Evolutionary conservation across 225 moss, liverwort and hornwort species (phyloP), one percentile per base, ranked within the genome.

Genomic region (Bryum argenteum): DNA sequence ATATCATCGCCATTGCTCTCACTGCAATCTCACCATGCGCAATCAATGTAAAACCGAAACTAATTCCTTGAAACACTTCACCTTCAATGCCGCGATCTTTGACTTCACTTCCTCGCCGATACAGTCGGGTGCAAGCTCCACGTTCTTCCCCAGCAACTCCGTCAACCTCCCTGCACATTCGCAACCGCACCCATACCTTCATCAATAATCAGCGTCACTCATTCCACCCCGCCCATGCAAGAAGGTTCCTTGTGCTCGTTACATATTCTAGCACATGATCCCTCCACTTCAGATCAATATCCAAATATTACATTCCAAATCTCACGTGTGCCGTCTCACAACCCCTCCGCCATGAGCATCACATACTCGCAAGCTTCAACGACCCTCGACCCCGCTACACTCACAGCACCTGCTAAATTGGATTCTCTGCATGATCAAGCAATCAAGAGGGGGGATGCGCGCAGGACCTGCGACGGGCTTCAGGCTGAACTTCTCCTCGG

Each of bases 401-500:
- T 45, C 44, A 13, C 17, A 40, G 15, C 53, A 17, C 24, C 44
- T 69, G 3, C 44, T 69, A 28, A 8, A 10, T 15, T 55, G 28
- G 13, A 33, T 33, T 3, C 33, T 0, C 33, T 33, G 33, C 18
- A 56, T 17, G n/a, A n/a, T 28, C 16, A 10, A 16, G 33, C 16
- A 57, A 33, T 16, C 6, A 64, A 57, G n/a, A n/a, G 2, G 55
- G 38, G 2, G 64, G 40, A 1, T 11, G 50, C 50, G 42, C 61
- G 3, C 10, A 13, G 17, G 54, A 95, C 95, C 92, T 88, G 90
- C 87, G 8, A 96, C 90, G 43, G 96, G 96, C 78, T 91, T 91
- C 21, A 96, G 83, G 84, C 91, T 96, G 69, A 91, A 93, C 82
- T 93, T 96, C n/a, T 77, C 88, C 84, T 96, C 96, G n/a, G 96